phyloP scores from a whole-genome alignment of 208 protist species.

The Trypanosomatidae sp. region DNA sequence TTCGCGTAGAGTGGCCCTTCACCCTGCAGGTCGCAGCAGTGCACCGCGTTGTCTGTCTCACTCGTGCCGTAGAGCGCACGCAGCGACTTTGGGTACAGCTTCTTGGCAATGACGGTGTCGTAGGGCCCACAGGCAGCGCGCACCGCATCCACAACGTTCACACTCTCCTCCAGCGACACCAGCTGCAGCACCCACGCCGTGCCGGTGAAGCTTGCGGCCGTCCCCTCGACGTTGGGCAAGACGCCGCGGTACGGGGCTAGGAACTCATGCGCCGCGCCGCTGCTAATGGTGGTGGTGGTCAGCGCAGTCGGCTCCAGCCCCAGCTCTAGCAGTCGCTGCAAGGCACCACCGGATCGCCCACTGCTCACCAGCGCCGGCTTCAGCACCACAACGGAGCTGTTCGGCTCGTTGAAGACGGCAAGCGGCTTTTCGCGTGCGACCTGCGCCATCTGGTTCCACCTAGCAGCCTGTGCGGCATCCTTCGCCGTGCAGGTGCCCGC shows the following conservation, averaged over 20 bases:
- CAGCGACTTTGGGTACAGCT: conserved; percentile 80
- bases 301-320: conserved; percentile 67
- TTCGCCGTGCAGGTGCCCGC: conserved; percentile 51
- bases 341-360: conserved; percentile 37
- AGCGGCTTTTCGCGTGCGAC: conserved; percentile 45
- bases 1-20: conserved; percentile 89
- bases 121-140: conserved; percentile 78
- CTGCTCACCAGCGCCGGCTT: conserved; percentile 68
- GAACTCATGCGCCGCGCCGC: conserved; percentile 51
- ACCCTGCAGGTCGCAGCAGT: conserved; percentile 95
- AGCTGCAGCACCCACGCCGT: conserved; percentile 80
- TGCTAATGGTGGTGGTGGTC: conserved; percentile 48
- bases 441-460: conserved; percentile 43
- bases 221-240: conserved; percentile 56
- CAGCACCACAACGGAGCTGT: conserved; percentile 75
- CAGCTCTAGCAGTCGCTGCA: conserved; percentile 64
- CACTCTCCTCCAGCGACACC: conserved; percentile 33
- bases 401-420: conserved; percentile 59
- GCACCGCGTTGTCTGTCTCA: conserved; percentile 87
- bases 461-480: conserved; percentile 43
- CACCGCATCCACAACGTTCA: conserved; percentile 57
- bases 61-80: conserved; percentile 87
- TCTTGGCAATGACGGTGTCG: conserved; percentile 81
- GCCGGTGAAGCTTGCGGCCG: conserved; percentile 48
- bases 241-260: conserved; percentile 80